Percentiles rank a stretch among this genome's conserved stretches.
phyloP scores from a whole-genome alignment of 202 grass and related monocot species.

The Setaria italica region DNA sequence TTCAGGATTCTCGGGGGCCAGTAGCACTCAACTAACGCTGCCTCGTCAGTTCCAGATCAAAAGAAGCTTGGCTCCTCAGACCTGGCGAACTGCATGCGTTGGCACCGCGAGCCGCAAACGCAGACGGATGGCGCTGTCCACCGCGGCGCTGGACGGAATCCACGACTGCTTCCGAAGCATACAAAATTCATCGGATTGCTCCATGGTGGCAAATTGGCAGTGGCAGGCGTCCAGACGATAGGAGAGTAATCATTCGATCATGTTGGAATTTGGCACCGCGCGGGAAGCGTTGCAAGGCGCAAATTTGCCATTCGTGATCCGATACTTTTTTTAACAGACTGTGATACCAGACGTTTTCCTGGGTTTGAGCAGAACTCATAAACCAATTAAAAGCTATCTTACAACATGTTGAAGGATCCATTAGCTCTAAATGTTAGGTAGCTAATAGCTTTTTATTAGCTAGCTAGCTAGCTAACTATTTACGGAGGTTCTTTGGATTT shows the following conservation, averaged over 20 bases:
- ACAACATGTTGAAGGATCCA: no score
- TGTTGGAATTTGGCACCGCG: background rate
- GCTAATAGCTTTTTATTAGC: no score
- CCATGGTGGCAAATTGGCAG: background rate
- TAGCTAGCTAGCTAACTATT: no score
- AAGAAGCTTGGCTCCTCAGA: background rate
- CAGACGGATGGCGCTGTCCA: conserved; percentile 10
- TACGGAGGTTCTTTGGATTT: no score
- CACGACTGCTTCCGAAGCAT: background rate
- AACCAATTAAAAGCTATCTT: no score
- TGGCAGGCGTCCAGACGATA: background rate
- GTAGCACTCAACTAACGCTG: conserved; percentile 13
- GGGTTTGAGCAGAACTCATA: no score
- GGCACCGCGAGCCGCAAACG: background rate
- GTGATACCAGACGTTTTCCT: no score
- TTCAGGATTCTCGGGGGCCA: background rate
- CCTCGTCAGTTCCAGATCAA: conserved; percentile 30
- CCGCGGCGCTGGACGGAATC: background rate
- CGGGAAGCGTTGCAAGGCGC: background rate
- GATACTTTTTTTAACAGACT: no score
- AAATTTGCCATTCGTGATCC: no score
- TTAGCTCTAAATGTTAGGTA: no score
- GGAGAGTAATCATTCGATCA: background rate
- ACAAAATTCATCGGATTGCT: background rate
- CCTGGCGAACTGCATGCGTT: background rate